A percentile compares a stretch with the other conserved stretches of the same genome.
phyloP scores from a whole-genome alignment of 1,139 yeast genomes.

The Pichia sp. region DNA sequence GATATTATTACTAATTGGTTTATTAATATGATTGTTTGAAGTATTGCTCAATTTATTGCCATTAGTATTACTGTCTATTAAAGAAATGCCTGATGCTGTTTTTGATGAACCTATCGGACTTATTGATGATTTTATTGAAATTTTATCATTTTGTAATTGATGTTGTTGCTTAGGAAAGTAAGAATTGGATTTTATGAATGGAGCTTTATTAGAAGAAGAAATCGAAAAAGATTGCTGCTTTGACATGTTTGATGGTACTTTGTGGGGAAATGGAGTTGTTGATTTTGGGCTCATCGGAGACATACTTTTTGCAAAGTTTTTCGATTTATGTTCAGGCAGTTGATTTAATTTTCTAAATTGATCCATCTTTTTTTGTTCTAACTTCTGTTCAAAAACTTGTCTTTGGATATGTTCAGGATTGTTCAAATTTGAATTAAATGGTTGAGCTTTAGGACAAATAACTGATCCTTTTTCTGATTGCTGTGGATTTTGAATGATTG shows the following conservation, averaged over 20 bases:
- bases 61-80: background rate
- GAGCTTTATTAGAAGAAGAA: background rate
- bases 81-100: background rate
- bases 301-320: constrained; percentile 8
- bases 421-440: background rate
- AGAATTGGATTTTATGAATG: background rate
- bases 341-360: constrained; percentile 6
- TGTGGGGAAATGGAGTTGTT: constrained; percentile 3
- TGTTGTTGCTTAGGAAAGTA: background rate
- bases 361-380: constrained; percentile 13
- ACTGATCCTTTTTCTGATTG: background rate
- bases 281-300: constrained; percentile 15
- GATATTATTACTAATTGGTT: background rate
- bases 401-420: constrained; percentile 1
- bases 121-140: background rate
- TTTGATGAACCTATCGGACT: background rate
- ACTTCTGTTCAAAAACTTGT: constrained; percentile 6
- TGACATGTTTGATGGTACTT: background rate
- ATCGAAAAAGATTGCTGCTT: background rate
- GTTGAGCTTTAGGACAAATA: background rate
- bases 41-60: background rate
- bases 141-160: background rate
- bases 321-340: background rate
- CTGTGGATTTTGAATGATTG: background rate
- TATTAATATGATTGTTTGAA: background rate